Conservation (phyloP, 1,284 basidiomycete species). For the Wolfiporia cocos region DNA sequence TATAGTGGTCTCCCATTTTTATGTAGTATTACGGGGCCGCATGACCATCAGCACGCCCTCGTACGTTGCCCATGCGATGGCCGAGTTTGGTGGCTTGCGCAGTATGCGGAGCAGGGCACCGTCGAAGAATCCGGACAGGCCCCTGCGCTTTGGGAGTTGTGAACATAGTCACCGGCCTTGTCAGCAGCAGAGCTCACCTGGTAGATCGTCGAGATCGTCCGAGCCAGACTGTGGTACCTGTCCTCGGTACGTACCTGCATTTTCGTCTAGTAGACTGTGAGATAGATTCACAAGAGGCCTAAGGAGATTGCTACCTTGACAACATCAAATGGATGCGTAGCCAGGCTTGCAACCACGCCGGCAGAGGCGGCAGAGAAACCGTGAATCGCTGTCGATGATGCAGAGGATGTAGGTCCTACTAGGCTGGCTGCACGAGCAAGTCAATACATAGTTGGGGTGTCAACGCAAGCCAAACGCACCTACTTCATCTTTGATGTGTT, state of each 20-base stretch:
- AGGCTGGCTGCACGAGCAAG: conserved; percentile 17
- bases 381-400: conserved; percentile 44
- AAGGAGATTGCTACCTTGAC: conserved; percentile 56
- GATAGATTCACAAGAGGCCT: not conserved
- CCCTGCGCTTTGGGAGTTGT: conserved; percentile 56
- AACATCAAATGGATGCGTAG: conserved; percentile 88
- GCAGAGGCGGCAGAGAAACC: conserved; percentile 66
- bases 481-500: conserved; percentile 71
- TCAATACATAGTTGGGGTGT: conserved; percentile 9
- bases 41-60: conserved; percentile 72
- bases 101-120: conserved; percentile 80
- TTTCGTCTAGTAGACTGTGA: conserved; percentile 54
- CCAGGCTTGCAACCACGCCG: conserved; percentile 74
- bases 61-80: conserved; percentile 91
- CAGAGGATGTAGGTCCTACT: conserved; percentile 33
- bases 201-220: conserved; percentile 64
- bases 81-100: conserved; percentile 85
- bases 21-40: too few relatives aligned
- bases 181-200: conserved; percentile 40
- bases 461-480: conserved; percentile 34
- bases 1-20: too few relatives aligned
- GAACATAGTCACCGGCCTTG: too few relatives aligned
- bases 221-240: conserved; percentile 63
- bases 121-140: conserved; percentile 77
- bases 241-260: conserved; percentile 80